Conservation (phyloP, 495 filamentous ascomycete genomes). For the Margaritispora aquatica region DNA sequence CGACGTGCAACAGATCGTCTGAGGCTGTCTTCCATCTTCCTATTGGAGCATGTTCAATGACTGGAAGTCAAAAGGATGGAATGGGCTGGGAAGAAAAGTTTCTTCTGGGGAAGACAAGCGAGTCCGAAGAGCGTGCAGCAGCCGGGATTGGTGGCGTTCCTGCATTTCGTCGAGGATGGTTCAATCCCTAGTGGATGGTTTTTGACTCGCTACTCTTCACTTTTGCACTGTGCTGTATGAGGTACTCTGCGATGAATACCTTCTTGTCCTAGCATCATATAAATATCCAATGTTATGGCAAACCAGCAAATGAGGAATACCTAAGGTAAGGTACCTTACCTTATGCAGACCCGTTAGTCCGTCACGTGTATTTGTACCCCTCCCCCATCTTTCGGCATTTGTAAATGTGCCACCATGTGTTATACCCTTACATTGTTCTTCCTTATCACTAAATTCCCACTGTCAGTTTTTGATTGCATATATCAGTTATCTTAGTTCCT, state of each 20-base stretch:
- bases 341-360: too few relatives aligned
- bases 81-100: background rate
- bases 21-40: background rate
- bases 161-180: background rate
- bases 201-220: too few relatives aligned
- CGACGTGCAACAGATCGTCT: constrained; percentile 1
- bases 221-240: too few relatives aligned
- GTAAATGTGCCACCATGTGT: too few relatives aligned
- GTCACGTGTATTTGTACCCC: background rate
- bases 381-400: constrained; percentile 2
- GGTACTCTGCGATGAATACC: too few relatives aligned
- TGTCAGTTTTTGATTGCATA: background rate
- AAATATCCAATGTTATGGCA: too few relatives aligned
- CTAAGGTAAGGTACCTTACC: too few relatives aligned
- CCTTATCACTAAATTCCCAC: too few relatives aligned
- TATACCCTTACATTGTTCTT: too few relatives aligned
- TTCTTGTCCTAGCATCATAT: too few relatives aligned
- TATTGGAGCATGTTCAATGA: background rate
- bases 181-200: background rate
- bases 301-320: too few relatives aligned
- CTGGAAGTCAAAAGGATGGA: background rate
- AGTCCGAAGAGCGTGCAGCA: background rate
- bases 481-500: background rate
- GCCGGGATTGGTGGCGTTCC: background rate
- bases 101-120: background rate